Evolutionary conservation across 2,329 filamentous ascomycete genomes (phyloP).

Genomic region (Mycosphaerella arachidis): DNA sequence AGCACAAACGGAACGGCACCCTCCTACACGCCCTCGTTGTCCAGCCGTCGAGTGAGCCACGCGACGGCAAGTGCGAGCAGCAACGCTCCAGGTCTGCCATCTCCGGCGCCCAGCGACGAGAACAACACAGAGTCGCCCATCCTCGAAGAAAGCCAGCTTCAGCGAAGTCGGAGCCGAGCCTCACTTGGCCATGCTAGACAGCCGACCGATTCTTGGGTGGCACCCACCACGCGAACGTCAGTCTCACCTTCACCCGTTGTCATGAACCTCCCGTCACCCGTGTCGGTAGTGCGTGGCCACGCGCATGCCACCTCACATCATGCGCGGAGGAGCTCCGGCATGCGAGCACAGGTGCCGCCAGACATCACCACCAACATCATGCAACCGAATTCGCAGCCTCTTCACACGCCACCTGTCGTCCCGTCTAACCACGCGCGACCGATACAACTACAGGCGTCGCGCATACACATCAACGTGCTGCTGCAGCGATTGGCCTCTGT

Average conservation of each 20-base stretch:
- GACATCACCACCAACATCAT: not conserved
- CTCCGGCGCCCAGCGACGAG: conserved; percentile 61
- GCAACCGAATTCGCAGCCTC: not conserved
- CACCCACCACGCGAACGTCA: not conserved
- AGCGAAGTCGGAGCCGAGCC: conserved; percentile 1
- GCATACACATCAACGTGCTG: conserved; percentile 7
- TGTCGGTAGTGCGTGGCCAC: not conserved
- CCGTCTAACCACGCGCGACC: not conserved
- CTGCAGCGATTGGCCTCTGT: conserved; percentile 4
- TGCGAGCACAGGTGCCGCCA: not conserved
- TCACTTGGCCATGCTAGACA: not conserved
- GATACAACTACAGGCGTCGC: conserved; percentile 5
- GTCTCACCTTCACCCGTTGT: not conserved
- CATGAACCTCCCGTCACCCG: too few species aligned
- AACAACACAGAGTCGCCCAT: conserved; percentile 24
- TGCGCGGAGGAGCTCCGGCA: not conserved
- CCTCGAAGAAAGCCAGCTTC: conserved; percentile 8
- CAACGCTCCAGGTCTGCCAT: conserved; percentile 44
- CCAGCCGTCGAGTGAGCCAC: not conserved
- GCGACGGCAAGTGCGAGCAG: not conserved
- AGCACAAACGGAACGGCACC: not conserved
- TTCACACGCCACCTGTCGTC: not conserved
- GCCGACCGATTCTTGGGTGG: not conserved
- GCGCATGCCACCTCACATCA: not conserved
- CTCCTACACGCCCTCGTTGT: not conserved